Base-by-base conservation (phyloP, 805 yeast genomes). In the Candida ipomoeae region DNA sequence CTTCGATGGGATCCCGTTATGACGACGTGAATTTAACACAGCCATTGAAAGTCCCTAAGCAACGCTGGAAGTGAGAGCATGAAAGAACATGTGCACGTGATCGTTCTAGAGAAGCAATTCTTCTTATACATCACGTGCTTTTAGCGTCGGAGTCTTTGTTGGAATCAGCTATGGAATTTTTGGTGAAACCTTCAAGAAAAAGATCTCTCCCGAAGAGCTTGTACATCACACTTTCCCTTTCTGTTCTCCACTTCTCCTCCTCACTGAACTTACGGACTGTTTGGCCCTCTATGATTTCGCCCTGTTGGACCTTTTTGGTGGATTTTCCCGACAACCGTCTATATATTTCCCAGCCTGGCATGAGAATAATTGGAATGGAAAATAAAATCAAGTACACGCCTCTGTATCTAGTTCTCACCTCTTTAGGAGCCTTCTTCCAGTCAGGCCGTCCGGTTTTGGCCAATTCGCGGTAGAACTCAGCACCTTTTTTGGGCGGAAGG, bases 341-440 rank as follows among this genome's bases (percentile, higher is more conserved):
- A 53, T 63, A 62, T 46, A 73, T 49, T 51, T 72, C 76, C 50
- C 60, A 61, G 2, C 70, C 63, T 1, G 73, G 68, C 21, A 72
- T 52, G 10, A 65, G 44, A 7, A 71, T 52, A 7, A 73, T 50
- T 0, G 78, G 78, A 13, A 73, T 66, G 23, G 75, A 68, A 35
- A 70, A 60, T 21, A 73, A 58, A 2, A 73, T 64, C 58, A 70
- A 53, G 53, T 62, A 71, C 6, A 73, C 61, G 7, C 77, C 77
- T 33, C 65, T 61, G 55, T 71, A 72, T 37, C 74, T 52, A 11
- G 58, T 62, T 52, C 63, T 69, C 18, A 73, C 61, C 40, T 65
- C 75, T 46, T 58, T 55, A 2, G 77, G 75, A 0, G 77, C 77
- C 53, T 66, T 70, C 46, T 71, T 71, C 78, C 78, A 73, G 57